A percentile compares a stretch with the other conserved stretches of the same genome.
Conservation (phyloP, 208 protist genomes). For the Leishmania tarentolae region DNA sequence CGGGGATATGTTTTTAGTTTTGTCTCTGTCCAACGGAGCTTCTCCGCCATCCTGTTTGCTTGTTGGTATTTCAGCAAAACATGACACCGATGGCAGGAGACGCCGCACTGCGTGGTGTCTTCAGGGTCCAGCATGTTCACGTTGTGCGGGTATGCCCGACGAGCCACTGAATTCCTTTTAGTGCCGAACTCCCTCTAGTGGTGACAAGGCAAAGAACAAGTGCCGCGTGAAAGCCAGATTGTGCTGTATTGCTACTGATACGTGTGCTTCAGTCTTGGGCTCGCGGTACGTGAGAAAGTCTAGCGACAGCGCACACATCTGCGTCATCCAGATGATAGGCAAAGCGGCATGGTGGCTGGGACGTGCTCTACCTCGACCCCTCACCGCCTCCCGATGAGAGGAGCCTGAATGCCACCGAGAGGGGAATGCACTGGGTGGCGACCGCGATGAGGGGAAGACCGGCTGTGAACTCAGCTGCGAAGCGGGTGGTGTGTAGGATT, state of each 20-base stretch:
- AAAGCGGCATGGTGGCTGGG: background rate
- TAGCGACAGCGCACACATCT: background rate
- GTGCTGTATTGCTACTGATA: background rate
- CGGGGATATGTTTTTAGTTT: background rate
- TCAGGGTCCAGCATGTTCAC: background rate
- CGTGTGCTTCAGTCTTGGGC: background rate
- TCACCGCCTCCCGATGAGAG: background rate
- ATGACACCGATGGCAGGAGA: background rate
- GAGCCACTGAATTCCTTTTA: background rate
- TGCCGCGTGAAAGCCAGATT: background rate
- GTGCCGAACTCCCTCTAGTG: background rate
- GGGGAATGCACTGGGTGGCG: background rate
- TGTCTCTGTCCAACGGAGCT: background rate
- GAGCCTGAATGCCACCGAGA: background rate
- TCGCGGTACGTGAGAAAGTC: background rate
- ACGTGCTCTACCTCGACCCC: background rate
- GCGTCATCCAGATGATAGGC: background rate
- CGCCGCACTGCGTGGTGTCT: background rate
- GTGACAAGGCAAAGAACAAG: background rate
- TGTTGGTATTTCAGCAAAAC: background rate
- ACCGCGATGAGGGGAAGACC: background rate
- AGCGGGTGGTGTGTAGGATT: background rate
- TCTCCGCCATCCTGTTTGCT: background rate
- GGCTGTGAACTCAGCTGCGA: background rate
- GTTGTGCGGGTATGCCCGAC: background rate